phyloP scores from a whole-genome alignment of 2,329 filamentous ascomycete genomes.

The Aspergillus pseudoviridinutans region DNA sequence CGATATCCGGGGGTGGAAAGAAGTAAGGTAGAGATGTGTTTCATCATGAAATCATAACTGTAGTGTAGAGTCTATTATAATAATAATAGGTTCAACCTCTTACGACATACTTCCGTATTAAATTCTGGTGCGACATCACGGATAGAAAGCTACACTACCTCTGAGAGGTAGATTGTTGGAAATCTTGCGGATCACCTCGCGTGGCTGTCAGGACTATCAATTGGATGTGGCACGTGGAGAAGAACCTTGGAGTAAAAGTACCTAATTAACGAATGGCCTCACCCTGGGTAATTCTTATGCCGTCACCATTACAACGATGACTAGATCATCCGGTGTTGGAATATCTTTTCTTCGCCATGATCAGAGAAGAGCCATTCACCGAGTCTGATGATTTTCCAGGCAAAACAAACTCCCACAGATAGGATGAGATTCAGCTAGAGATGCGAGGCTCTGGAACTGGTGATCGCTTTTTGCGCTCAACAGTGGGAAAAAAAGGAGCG shows the following conservation, averaged over 20 bases:
- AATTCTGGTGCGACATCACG: not conserved
- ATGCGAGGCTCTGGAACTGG: not conserved
- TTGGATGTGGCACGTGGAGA: conserved; percentile 10
- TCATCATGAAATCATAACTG: not conserved
- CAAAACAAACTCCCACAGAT: not conserved
- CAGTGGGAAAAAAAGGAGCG: not conserved
- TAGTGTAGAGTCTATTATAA: not conserved
- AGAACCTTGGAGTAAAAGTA: not conserved
- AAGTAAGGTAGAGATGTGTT: not conserved
- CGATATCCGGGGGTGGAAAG: too few relatives aligned
- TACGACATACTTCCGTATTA: not conserved
- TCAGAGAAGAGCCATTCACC: not conserved
- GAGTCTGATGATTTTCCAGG: not conserved
- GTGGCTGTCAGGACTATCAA: conserved; percentile 7
- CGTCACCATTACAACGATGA: not conserved
- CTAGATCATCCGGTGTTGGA: not conserved
- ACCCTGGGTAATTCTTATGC: not conserved
- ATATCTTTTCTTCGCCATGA: too few relatives aligned
- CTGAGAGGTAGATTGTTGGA: too few relatives aligned
- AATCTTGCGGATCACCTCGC: conserved; percentile 5
- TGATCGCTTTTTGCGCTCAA: not conserved
- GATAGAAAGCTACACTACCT: too few relatives aligned
- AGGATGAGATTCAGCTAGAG: not conserved
- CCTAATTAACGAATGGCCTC: conserved; percentile 1
- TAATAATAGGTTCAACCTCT: not conserved